Evolutionary conservation across 2,329 filamentous ascomycete species (phyloP).

Genomic region (Botrytis cinerea): DNA sequence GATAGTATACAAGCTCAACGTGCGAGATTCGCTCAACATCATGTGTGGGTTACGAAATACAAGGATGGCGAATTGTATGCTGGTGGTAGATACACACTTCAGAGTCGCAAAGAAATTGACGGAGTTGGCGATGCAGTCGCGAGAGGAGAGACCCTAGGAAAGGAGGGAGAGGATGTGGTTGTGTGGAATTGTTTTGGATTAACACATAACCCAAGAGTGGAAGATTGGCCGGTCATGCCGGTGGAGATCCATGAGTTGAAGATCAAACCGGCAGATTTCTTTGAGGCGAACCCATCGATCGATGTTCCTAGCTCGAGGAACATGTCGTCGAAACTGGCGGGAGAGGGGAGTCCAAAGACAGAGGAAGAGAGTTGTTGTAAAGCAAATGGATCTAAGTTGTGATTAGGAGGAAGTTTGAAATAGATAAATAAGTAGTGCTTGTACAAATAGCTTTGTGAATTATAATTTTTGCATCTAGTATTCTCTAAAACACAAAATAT

Average conservation of each 20-base stretch:
- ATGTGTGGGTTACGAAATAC: slow-evolving; percentile 88
- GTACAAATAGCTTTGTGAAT: background rate
- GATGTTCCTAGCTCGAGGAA: slow-evolving; percentile 43
- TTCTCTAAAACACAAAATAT: background rate
- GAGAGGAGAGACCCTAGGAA: slow-evolving; percentile 73
- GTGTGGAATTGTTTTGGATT: slow-evolving; percentile 92
- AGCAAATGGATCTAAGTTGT: background rate
- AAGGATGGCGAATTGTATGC: slow-evolving; percentile 47
- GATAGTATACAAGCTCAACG: slow-evolving; percentile 87
- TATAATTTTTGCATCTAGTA: background rate
- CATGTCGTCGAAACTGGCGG: background rate
- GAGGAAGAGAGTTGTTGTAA: background rate
- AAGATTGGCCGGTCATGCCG: slow-evolving; percentile 86
- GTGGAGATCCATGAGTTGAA: slow-evolving; percentile 75
- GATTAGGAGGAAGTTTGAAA: background rate
- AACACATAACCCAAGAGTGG: slow-evolving; percentile 83
- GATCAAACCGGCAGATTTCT: slow-evolving; percentile 53
- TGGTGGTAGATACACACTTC: slow-evolving; percentile 41
- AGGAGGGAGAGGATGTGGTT: slow-evolving; percentile 80
- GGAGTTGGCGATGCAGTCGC: slow-evolving; percentile 67
- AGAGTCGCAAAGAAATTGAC: slow-evolving; percentile 36
- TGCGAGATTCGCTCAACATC: slow-evolving; percentile 83
- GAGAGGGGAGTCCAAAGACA: background rate
- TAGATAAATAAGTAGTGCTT: background rate
- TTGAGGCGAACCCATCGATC: slow-evolving; percentile 51